Evolutionary conservation across 257 asterid species (phyloP).

Genomic region (Fraxinus americana): DNA sequence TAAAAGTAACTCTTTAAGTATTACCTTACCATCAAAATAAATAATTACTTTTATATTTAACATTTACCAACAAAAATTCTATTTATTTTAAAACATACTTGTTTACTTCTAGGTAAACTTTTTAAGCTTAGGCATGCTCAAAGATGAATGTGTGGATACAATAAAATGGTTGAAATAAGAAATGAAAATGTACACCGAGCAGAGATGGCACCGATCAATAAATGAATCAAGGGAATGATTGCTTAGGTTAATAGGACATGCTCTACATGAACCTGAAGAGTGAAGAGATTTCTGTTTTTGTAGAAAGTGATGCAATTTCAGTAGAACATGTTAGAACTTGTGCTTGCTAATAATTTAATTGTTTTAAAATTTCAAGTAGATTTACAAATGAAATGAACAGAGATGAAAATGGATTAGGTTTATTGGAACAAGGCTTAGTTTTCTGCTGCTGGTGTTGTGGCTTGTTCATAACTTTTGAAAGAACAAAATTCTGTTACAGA

Average conservation of each 20-base stretch:
- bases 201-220: background rate
- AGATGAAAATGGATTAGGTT: too few species aligned
- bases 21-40: background rate
- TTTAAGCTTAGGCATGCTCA: background rate
- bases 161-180: background rate
- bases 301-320: too few species aligned
- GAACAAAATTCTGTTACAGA: background rate
- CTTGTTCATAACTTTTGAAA: conserved; percentile 9
- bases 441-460: background rate
- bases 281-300: too few species aligned
- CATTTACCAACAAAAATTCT: background rate
- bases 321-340: too few species aligned
- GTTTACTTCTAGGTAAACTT: background rate
- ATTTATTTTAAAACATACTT: background rate
- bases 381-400: too few species aligned
- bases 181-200: background rate
- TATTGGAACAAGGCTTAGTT: background rate
- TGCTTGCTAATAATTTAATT: too few species aligned
- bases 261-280: too few species aligned
- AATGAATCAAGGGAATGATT: background rate
- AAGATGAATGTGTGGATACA: background rate
- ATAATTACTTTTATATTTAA: background rate
- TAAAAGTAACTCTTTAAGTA: background rate
- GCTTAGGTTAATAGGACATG: background rate
- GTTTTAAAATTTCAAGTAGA: too few species aligned